Evolutionary conservation across 345 rosid species (phyloP).

Genomic region (Populus deltoides): DNA sequence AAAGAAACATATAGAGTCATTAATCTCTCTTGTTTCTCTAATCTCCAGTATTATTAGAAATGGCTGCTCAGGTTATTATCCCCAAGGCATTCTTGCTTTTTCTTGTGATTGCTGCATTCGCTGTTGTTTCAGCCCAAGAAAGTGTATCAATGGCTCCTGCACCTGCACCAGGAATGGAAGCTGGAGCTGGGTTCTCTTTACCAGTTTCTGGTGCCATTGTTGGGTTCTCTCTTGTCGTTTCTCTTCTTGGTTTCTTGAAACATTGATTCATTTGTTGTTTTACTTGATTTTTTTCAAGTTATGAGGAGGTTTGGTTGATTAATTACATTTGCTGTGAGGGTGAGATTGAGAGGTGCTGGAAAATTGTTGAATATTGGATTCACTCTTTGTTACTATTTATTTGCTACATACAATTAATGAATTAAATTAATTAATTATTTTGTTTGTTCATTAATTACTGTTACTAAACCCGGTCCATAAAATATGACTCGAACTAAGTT

Average conservation of each 20-base stretch:
- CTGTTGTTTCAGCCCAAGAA: too few species aligned
- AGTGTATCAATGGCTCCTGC: not conserved
- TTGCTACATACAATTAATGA: not conserved
- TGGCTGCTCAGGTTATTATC: not conserved
- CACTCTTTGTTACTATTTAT: not conserved
- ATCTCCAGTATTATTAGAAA: too few species aligned
- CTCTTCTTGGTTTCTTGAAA: constrained; percentile 2
- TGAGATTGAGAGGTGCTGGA: too few species aligned
- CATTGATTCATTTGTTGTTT: not conserved
- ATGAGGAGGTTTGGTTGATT: not conserved
- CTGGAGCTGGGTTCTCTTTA: constrained; percentile 4
- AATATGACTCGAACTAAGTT: too few species aligned
- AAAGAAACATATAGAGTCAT: not conserved
- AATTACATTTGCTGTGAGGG: not conserved
- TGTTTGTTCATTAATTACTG: too few species aligned
- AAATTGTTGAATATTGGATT: constrained; percentile 5
- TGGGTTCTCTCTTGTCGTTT: not conserved
- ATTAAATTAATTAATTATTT: not conserved
- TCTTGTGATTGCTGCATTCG: too few species aligned
- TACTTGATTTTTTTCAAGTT: not conserved
- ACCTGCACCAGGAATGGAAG: constrained; percentile 16
- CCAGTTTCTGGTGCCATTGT: not conserved
- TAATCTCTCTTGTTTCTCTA: not conserved
- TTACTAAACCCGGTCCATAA: too few species aligned
- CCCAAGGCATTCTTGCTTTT: too few species aligned